These are phyloP conservation scores for Penicillium daleae DNA, from an alignment of 495 filamentous ascomycete species.

Conservation along the genomic window DNA sequence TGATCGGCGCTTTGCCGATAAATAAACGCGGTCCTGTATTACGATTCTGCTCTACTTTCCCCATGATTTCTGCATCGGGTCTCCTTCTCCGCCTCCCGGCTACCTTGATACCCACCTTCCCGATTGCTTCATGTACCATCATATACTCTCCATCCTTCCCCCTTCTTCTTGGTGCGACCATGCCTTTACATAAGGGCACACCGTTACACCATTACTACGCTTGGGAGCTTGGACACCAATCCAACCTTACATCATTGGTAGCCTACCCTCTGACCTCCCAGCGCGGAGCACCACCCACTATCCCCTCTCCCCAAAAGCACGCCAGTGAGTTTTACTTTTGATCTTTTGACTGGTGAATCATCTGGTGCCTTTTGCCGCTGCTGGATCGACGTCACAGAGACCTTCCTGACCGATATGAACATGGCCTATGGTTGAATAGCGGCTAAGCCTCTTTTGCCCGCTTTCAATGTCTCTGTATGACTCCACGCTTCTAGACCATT, in stretches of 20 bases:
- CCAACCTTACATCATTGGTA: background rate
- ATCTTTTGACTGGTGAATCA: conserved; percentile 11
- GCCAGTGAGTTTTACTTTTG: conserved; percentile 8
- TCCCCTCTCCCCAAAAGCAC: conserved; percentile 22
- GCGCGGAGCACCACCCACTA: too few species aligned
- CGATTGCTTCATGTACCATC: conserved; percentile 38
- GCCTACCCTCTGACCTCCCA: background rate
- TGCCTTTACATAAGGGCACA: background rate
- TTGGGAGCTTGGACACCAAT: background rate
- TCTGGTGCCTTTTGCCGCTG: conserved; percentile 10
- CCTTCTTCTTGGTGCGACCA: conserved; percentile 1
- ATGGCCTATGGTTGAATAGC: conserved; percentile 26
- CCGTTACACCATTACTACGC: background rate
- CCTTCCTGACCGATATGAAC: conserved; percentile 31
- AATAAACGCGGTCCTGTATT: conserved; percentile 27
- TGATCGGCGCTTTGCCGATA: conserved; percentile 70
- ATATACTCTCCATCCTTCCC: conserved; percentile 23
- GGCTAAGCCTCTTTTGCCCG: conserved; percentile 8
- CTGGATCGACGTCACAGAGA: conserved; percentile 6
- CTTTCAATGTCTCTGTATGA: conserved; percentile 6
- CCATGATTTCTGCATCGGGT: conserved; percentile 28
- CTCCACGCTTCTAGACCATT: conserved; percentile 20
- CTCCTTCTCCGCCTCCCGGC: conserved; percentile 18
- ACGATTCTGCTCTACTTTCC: conserved; percentile 13
- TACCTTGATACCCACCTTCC: conserved; percentile 48